Conservation (phyloP, 2,329 filamentous ascomycete genomes). For the Calonectria ilicicola region DNA sequence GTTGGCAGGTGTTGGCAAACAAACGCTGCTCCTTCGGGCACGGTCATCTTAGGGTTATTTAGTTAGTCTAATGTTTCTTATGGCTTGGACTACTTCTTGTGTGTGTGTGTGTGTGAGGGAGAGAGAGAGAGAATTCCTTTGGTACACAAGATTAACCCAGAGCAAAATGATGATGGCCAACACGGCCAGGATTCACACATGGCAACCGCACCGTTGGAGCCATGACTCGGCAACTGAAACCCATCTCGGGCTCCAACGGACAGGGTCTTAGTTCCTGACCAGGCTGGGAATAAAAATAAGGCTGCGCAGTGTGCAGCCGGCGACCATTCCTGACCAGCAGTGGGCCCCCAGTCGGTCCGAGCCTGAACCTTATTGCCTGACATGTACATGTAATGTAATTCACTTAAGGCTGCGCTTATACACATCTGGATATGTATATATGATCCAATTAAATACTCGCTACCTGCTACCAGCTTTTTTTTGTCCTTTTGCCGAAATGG, state of each 20-base stretch:
- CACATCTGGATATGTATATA: not conserved
- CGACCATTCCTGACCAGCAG: not conserved
- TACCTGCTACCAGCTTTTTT: slow-evolving; percentile 1
- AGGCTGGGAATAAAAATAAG: not conserved
- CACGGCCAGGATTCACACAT: too few relatives aligned
- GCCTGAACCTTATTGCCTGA: not conserved
- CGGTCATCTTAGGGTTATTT: too few relatives aligned
- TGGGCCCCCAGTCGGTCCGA: not conserved
- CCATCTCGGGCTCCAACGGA: not conserved
- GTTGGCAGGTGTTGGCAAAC: too few relatives aligned
- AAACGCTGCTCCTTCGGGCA: too few relatives aligned
- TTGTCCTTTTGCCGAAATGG: slow-evolving; percentile 5
- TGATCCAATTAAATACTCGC: slow-evolving; percentile 8
- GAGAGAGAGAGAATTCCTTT: too few relatives aligned
- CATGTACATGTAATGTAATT: not conserved
- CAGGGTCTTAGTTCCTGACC: not conserved
- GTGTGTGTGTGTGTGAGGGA: too few relatives aligned
- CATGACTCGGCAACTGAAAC: not conserved
- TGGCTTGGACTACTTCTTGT: too few relatives aligned
- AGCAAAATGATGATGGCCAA: too few relatives aligned
- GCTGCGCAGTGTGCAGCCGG: not conserved
- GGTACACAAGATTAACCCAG: too few relatives aligned
- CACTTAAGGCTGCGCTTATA: not conserved
- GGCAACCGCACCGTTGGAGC: not conserved
- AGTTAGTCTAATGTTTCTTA: too few relatives aligned